Conservation (phyloP, 2,329 filamentous ascomycete genomes). For the Penicillium polonicum region DNA sequence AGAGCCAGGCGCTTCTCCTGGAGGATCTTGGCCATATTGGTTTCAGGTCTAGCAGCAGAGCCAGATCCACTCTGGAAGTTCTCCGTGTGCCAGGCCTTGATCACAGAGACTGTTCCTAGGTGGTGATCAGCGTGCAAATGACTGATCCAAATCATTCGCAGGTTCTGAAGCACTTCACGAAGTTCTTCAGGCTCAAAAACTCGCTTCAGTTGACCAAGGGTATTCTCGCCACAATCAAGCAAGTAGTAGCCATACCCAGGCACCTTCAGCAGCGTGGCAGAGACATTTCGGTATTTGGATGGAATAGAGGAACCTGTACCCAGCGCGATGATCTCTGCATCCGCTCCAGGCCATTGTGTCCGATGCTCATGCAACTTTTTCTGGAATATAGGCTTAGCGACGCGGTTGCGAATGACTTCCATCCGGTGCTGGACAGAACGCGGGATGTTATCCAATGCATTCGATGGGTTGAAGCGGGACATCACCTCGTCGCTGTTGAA, state of each 20-base stretch:
- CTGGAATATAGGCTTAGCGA: conserved; percentile 34
- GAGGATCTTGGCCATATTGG: conserved; percentile 38
- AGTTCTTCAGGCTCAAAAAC: conserved; percentile 66
- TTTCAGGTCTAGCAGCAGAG: conserved; percentile 43
- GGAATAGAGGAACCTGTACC: conserved; percentile 89
- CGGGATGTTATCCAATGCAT: conserved; percentile 27
- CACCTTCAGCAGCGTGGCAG: conserved; percentile 77
- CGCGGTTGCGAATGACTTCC: conserved; percentile 26
- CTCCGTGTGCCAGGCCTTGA: conserved; percentile 73
- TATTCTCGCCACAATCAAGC: conserved; percentile 89
- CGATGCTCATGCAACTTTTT: conserved; percentile 48
- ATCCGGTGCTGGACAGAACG: conserved; percentile 32
- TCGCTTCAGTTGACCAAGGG: conserved; percentile 79
- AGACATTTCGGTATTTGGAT: conserved; percentile 94
- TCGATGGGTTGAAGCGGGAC: conserved; percentile 26
- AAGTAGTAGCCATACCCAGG: conserved; percentile 86
- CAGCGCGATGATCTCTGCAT: conserved; percentile 80
- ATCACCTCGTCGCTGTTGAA: conserved; percentile 34
- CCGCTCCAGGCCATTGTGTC: conserved; percentile 66
- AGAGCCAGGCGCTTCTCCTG: conserved; percentile 57
- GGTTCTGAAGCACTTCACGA: conserved; percentile 68
- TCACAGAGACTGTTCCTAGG: conserved; percentile 75
- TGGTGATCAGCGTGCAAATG: conserved; percentile 97
- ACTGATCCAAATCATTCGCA: conserved; percentile 86
- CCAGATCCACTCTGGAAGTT: conserved; percentile 43